Base-by-base conservation (phyloP, 768 basidiomycete genomes). In the Hysterangium stoloniferum region DNA sequence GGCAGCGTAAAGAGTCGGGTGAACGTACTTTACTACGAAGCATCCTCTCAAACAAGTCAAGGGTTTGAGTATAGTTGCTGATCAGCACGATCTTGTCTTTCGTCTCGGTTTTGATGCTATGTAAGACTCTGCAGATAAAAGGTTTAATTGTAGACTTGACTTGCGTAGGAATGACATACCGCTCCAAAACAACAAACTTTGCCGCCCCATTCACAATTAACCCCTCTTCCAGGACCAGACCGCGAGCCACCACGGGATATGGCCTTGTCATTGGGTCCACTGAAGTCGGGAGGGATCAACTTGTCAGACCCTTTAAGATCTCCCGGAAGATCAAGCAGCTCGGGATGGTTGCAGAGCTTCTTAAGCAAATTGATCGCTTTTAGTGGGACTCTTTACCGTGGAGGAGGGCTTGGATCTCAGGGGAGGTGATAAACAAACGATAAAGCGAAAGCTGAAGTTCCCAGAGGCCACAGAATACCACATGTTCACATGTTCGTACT, bases 401-500 rank as follows among this genome's bases (percentile, higher is more conserved):
- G 3, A 97, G 76, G 1, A 96, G 70, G 12, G 88, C 86, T 61
- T 89, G 88, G 59, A 95, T 95, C 61, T 91, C 91, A 6, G 91
- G 90, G 1, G 92, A 95, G 3, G 82, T 84, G 54, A 95, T 94
- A 61, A 97, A 97, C 27, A 89, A 73, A 42, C 82, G 82, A 62
- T 97, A 97, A 2, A 97, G 71, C 6, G 86, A 71, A 12, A 89
- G 68, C 58, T 97, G 93, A 58, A 96, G 82, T 13, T 83, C 73
- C 2, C 89, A 91, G 4, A 88, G 76, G 35, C 79, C 75, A 63
- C 93, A 97, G 67, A 96, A 97, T 0, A 97, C 93, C 54, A 97
- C 87, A 53, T 97, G n/a, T n/a, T n/a, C n/a, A n/a, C n/a, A n/a
- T n/a, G 92, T 64, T 98, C 96, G 68, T 98, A 98, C 66, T 99